Conservation (phyloP, 371 early-diverging fungal genomes). For the Mortierella sp. region DNA sequence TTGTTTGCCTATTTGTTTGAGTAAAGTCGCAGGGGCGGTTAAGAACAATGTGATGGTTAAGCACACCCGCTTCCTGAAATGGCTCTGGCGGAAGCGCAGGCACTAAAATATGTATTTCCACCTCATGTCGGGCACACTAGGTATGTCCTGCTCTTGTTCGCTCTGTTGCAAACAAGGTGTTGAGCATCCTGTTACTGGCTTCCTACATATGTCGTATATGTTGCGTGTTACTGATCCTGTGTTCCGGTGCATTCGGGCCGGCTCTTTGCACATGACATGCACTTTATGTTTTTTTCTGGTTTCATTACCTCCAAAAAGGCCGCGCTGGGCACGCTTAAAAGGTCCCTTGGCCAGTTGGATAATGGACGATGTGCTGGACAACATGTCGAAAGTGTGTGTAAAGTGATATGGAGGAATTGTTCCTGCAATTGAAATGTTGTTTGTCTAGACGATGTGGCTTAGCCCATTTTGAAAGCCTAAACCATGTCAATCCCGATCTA, state of each 20-base stretch:
- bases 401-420: background rate
- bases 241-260: background rate
- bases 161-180: background rate
- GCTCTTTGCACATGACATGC: background rate
- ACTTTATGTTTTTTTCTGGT: background rate
- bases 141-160: background rate
- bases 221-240: background rate
- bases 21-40: background rate
- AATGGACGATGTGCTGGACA: constrained; percentile 52
- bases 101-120: background rate
- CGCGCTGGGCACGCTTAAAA: constrained; percentile 76
- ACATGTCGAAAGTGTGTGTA: constrained; percentile 22
- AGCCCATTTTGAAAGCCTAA: background rate
- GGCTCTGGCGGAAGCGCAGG: too few species aligned
- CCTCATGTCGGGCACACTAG: too few species aligned
- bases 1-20: constrained; percentile 67
- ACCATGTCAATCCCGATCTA: too few species aligned
- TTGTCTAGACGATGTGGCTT: background rate
- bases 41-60: background rate
- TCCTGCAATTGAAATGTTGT: constrained; percentile 1
- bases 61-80: too few species aligned
- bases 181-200: background rate
- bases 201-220: background rate
- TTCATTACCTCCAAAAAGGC: constrained; percentile 74
- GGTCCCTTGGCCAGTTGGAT: constrained; percentile 68